These are phyloP conservation scores for Immersiella caudata DNA, from an alignment of 495 filamentous ascomycete genomes.

Conservation along the genomic window DNA sequence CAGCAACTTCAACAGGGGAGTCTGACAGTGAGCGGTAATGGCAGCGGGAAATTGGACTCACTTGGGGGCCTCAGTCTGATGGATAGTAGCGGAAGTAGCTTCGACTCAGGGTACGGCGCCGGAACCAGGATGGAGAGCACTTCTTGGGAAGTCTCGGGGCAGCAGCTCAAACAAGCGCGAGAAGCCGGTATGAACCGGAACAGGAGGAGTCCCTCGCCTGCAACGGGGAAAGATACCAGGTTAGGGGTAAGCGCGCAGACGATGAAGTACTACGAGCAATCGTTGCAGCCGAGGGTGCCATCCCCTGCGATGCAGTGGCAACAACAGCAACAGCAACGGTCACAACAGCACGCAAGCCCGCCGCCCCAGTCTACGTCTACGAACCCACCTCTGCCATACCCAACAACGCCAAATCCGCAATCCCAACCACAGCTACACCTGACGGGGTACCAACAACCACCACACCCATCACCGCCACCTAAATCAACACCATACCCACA, in stretches of 20 bases:
- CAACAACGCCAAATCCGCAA: neutral
- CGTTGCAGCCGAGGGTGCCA: neutral
- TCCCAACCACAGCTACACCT: neutral
- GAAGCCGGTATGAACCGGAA: neutral
- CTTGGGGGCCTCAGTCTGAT: neutral
- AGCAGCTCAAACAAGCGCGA: too few relatives aligned
- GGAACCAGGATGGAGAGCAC: neutral
- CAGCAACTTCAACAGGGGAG: neutral
- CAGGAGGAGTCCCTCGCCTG: neutral
- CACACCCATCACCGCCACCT: neutral
- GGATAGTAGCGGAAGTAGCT: neutral
- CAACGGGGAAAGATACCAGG: neutral
- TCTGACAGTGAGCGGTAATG: neutral
- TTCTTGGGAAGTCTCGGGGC: neutral
- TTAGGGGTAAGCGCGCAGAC: conserved; percentile 6
- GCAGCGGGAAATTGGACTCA: neutral
- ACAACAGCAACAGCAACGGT: neutral
- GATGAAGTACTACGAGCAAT: conserved; percentile 13
- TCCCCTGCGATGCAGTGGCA: neutral
- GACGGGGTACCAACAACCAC: neutral
- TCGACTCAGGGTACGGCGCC: neutral
- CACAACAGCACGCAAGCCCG: neutral
- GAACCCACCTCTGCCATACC: neutral
- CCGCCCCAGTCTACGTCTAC: neutral
- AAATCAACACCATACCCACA: neutral